These are phyloP conservation scores for Selaginella moellendorffii DNA, from an alignment of 75 land plant species.

Conservation along the genomic window DNA sequence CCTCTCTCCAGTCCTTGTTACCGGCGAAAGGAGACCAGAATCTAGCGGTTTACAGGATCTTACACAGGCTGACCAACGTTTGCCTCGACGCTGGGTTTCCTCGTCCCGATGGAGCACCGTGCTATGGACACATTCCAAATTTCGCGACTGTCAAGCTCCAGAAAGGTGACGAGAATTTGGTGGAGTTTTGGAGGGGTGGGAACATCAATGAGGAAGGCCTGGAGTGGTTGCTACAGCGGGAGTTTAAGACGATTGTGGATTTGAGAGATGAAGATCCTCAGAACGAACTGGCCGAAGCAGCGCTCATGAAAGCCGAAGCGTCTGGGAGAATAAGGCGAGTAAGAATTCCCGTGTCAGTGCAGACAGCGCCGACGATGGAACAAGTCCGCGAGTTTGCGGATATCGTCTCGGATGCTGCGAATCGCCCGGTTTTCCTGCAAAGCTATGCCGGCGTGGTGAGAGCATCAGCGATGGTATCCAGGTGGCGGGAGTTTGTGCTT, in stretches of 20 bases:
- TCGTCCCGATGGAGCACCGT: constrained; percentile 39
- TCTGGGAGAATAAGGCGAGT: constrained; percentile 45
- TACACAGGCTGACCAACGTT: constrained; percentile 67
- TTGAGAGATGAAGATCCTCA: constrained; percentile 57
- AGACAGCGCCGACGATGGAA: constrained; percentile 67
- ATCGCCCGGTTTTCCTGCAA: constrained; percentile 63
- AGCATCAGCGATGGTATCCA: constrained; percentile 82
- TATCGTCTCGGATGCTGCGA: constrained; percentile 41
- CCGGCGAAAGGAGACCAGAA: constrained; percentile 10
- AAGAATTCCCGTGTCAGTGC: constrained; percentile 54
- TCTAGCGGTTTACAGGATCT: constrained; percentile 25
- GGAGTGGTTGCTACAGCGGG: constrained; percentile 59
- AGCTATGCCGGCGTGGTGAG: constrained; percentile 74
- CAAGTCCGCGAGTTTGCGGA: constrained; percentile 85
- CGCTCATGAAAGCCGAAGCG: constrained; percentile 37
- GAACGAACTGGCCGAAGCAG: constrained; percentile 38
- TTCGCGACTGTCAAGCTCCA: constrained; percentile 57
- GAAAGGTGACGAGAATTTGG: constrained; percentile 27
- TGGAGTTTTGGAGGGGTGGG: constrained; percentile 89
- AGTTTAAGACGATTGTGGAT: constrained; percentile 78
- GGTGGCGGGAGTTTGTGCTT: constrained; percentile 70
- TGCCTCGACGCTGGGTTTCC: constrained; percentile 94
- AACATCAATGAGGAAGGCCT: constrained; percentile 88
- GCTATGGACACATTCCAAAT: constrained; percentile 65
- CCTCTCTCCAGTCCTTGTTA: constrained; percentile 53